Evolutionary conservation across 805 yeast species (phyloP).

Genomic region (Sungouiella blattae): DNA sequence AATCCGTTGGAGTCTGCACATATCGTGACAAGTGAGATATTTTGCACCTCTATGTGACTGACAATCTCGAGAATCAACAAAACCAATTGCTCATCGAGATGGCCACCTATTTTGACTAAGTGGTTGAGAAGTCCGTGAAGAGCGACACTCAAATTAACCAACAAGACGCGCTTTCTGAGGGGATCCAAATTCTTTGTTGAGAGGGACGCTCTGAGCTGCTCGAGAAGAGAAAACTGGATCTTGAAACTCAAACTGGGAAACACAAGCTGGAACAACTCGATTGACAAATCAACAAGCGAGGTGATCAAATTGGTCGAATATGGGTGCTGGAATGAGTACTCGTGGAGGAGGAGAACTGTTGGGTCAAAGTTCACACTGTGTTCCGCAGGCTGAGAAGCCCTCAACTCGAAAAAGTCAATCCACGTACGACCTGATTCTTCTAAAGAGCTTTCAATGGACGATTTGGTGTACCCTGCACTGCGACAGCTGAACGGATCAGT

Average conservation of each 20-base stretch:
- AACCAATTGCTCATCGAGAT: conserved; percentile 34
- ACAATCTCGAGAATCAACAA: conserved; percentile 49
- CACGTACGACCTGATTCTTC: conserved; percentile 14
- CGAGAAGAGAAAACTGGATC: conserved; percentile 85
- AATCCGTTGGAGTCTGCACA: conserved; percentile 61
- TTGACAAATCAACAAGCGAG: conserved; percentile 66
- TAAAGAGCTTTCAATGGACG: background rate
- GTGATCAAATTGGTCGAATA: conserved; percentile 28
- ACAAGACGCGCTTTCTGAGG: conserved; percentile 43
- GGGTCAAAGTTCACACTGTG: conserved; percentile 36
- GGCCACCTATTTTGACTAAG: conserved; percentile 15
- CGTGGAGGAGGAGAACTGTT: conserved; percentile 19
- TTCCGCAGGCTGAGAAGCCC: conserved; percentile 18
- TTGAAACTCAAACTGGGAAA: conserved; percentile 71
- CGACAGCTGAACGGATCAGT: background rate
- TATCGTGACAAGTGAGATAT: conserved; percentile 39
- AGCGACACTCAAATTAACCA: conserved; percentile 62
- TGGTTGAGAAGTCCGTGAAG: conserved; percentile 47
- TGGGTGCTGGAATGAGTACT: conserved; percentile 22
- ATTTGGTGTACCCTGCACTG: background rate
- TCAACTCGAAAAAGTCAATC: conserved; percentile 30
- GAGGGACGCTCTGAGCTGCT: conserved; percentile 59
- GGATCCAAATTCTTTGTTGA: conserved; percentile 35
- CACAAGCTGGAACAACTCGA: conserved; percentile 67
- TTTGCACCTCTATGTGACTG: conserved; percentile 36